Percentiles rank a stretch among this genome's conserved stretches.
Conservation (phyloP, 176 grass and related monocot genomes). For the Cymbopogon citratus region DNA sequence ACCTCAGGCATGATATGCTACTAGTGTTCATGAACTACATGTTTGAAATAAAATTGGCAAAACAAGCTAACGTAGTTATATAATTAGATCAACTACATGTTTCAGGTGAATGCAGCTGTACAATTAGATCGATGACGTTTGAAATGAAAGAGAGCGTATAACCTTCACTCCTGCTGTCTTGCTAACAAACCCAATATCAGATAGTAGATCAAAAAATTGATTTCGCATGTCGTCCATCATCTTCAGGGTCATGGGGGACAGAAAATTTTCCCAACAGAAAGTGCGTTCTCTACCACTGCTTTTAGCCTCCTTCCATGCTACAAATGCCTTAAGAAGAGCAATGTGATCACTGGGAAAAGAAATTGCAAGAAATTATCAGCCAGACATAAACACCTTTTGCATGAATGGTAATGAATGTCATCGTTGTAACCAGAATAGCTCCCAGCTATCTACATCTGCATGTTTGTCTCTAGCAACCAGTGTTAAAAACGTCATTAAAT, state of each 20-base stretch:
- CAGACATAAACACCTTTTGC: background rate
- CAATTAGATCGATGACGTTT: background rate
- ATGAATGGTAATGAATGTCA: background rate
- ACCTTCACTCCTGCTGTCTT: conserved; percentile 75
- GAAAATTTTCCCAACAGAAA: conserved; percentile 96
- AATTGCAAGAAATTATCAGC: conserved; percentile 23
- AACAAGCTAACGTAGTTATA: background rate
- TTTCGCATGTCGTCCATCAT: conserved; percentile 97
- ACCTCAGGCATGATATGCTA: background rate
- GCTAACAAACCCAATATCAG: conserved; percentile 91
- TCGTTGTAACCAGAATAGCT: background rate
- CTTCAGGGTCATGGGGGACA: conserved; percentile 71
- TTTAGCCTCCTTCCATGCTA: conserved; percentile 82
- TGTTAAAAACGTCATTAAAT: background rate
- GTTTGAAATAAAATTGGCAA: background rate
- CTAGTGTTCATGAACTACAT: background rate
- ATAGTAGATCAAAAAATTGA: conserved; percentile 89
- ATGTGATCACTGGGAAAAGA: conserved; percentile 76
- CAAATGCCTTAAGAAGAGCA: conserved; percentile 83
- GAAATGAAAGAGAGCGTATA: conserved; percentile 9
- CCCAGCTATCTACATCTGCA: background rate
- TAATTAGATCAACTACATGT: background rate
- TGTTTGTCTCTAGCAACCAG: background rate
- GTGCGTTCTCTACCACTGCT: conserved; percentile 60
- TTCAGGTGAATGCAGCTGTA: background rate